Conservation (phyloP, 768 basidiomycete genomes). For the Lentinula detonsa region DNA sequence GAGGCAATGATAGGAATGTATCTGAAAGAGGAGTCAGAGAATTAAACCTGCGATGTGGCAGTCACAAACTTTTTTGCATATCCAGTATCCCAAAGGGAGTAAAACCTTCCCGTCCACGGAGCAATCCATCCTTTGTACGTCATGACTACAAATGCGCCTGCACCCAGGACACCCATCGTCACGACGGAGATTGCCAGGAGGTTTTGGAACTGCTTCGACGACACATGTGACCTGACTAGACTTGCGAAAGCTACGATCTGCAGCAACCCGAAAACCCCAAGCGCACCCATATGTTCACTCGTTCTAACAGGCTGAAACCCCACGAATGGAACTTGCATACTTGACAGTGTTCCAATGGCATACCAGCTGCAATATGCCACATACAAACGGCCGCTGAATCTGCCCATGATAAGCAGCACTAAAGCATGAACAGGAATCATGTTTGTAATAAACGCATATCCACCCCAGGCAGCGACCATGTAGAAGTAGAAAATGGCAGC, state of each 20-base stretch:
- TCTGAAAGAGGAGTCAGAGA: slow-evolving; percentile 28
- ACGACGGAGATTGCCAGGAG: slow-evolving; percentile 70
- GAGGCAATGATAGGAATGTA: slow-evolving; percentile 98
- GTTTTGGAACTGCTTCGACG: slow-evolving; percentile 87
- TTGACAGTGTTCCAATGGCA: slow-evolving; percentile 91
- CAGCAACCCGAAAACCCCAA: slow-evolving; percentile 94
- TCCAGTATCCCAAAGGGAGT: slow-evolving; percentile 98
- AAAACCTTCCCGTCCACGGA: slow-evolving; percentile 99
- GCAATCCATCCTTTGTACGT: slow-evolving; percentile 95
- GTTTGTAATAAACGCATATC: slow-evolving; percentile 99
- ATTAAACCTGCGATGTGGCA: slow-evolving; percentile 5
- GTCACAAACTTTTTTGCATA: slow-evolving; percentile 88
- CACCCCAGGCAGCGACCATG: slow-evolving; percentile 99
- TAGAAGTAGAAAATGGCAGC: slow-evolving; percentile 98
- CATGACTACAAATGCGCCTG: slow-evolving; percentile 66
- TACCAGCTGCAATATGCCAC: slow-evolving; percentile 98
- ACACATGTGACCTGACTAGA: slow-evolving; percentile 82
- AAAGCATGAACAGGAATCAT: slow-evolving; percentile 98
- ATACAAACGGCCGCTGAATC: slow-evolving; percentile 88
- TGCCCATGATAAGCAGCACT: slow-evolving; percentile 93
- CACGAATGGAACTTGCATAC: slow-evolving; percentile 99
- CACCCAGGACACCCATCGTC: slow-evolving; percentile 63
- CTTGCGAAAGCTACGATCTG: slow-evolving; percentile 94
- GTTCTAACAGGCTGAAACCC: slow-evolving; percentile 98
- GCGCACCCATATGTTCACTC: slow-evolving; percentile 97